These are phyloP conservation scores for Neobulgaria alba DNA, from an alignment of 2,329 filamentous ascomycete species.

Conservation along the genomic window DNA sequence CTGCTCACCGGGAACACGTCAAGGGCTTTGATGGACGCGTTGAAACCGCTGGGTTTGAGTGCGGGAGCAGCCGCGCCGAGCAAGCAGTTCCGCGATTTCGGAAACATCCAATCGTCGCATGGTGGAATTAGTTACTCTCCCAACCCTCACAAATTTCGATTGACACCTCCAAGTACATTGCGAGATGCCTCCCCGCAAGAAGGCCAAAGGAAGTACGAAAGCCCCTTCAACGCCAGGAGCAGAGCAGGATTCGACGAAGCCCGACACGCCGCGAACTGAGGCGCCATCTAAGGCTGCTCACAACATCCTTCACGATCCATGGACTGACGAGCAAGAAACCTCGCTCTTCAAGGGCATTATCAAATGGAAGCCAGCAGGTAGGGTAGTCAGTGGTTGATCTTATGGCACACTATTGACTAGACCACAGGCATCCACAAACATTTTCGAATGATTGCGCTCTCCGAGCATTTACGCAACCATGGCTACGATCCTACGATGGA, in stretches of 20 bases:
- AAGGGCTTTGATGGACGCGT: too few relatives aligned
- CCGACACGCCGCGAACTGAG: conserved; percentile 31
- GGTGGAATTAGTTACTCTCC: too few relatives aligned
- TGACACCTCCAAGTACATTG: not conserved
- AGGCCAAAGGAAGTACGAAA: conserved; percentile 45
- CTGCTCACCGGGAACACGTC: too few relatives aligned
- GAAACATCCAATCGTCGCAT: too few relatives aligned
- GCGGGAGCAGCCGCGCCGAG: too few relatives aligned
- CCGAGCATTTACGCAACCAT: conserved; percentile 69
- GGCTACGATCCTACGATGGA: conserved; percentile 63
- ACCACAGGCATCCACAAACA: conserved; percentile 81
- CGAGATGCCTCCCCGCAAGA: conserved; percentile 64
- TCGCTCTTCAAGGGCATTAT: conserved; percentile 90
- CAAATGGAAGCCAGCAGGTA: conserved; percentile 91
- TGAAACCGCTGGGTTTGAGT: too few relatives aligned
- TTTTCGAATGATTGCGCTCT: conserved; percentile 83
- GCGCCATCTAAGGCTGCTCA: conserved; percentile 31
- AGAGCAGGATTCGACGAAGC: conserved; percentile 51
- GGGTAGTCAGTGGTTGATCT: not conserved
- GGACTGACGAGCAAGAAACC: conserved; percentile 93
- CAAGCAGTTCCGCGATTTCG: too few relatives aligned
- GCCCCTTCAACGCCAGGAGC: conserved; percentile 46
- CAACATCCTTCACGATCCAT: conserved; percentile 58
- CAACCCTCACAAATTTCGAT: conserved; percentile 1
- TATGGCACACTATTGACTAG: not conserved